Evolutionary conservation across 2,329 filamentous ascomycete species (phyloP).

Genomic region (Davidsoniella virescens): DNA sequence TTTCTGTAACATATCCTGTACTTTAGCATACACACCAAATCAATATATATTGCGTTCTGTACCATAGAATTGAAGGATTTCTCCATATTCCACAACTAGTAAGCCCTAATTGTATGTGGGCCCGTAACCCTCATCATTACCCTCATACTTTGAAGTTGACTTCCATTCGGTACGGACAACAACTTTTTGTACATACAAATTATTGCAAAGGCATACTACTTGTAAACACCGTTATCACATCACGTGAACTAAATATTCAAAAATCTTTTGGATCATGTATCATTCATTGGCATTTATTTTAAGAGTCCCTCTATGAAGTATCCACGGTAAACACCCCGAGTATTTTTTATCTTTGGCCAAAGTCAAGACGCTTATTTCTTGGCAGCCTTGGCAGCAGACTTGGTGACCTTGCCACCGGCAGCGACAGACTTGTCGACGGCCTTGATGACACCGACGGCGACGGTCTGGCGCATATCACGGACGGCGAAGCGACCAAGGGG

Average conservation of each 20-base stretch:
- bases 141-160: too few relatives aligned
- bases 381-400: constrained; percentile 55
- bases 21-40: too few relatives aligned
- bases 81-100: too few relatives aligned
- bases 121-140: too few relatives aligned
- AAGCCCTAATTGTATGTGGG: too few relatives aligned
- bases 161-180: too few relatives aligned
- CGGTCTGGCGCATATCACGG: constrained; percentile 91
- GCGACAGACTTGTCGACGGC: constrained; percentile 49
- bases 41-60: too few relatives aligned
- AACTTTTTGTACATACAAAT: too few relatives aligned
- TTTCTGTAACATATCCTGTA: too few relatives aligned
- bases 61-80: too few relatives aligned
- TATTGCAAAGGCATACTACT: not conserved
- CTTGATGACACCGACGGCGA: constrained; percentile 94
- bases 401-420: constrained; percentile 49
- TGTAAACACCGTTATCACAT: not conserved
- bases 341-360: constrained; percentile 10
- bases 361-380: constrained; percentile 46
- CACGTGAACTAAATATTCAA: not conserved
- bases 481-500: constrained; percentile 99
- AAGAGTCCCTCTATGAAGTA: constrained; percentile 5
- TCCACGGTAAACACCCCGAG: constrained; percentile 2
- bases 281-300: constrained; percentile 10
- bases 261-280: constrained; percentile 10